Evolutionary conservation across 176 grass and related monocot genomes (phyloP).

Genomic region (Musa schizocarpa): DNA sequence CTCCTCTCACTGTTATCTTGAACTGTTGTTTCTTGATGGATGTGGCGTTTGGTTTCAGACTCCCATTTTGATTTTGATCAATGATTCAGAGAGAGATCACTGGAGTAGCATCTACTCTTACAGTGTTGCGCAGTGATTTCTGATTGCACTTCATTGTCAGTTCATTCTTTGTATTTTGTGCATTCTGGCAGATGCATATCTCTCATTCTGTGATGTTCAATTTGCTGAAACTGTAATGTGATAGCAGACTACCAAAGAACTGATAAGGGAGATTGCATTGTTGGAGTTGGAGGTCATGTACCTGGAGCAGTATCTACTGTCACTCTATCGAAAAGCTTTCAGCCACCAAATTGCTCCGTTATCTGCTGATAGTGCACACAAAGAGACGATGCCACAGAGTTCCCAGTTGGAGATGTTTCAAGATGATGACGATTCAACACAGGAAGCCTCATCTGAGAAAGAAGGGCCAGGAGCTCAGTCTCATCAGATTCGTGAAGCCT

Average conservation of each 20-base stretch:
- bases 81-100: too few species aligned
- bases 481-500: conserved; percentile 35
- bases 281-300: conserved; percentile 89
- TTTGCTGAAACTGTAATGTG: background rate
- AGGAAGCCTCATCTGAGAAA: conserved; percentile 22
- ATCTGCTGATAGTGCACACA: conserved; percentile 26
- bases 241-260: conserved; percentile 58
- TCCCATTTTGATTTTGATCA: background rate
- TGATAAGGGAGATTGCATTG: conserved; percentile 87
- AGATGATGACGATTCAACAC: conserved; percentile 18
- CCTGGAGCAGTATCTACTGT: conserved; percentile 92
- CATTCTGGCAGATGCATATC: conserved; percentile 1
- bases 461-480: conserved; percentile 8
- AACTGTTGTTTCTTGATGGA: background rate
- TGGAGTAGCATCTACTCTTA: too few species aligned
- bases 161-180: too few species aligned
- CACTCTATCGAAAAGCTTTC: conserved; percentile 80
- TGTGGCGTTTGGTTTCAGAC: background rate
- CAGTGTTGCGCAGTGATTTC: too few species aligned
- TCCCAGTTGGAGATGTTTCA: conserved; percentile 10
- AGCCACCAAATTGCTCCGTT: conserved; percentile 49
- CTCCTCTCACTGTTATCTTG: background rate
- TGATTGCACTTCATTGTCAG: background rate
- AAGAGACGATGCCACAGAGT: conserved; percentile 17
- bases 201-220: background rate